A percentile compares a stretch with the other conserved stretches of the same genome.
phyloP scores from a whole-genome alignment of 2,329 filamentous ascomycete genomes.

The Dactylellina parvicollis region DNA sequence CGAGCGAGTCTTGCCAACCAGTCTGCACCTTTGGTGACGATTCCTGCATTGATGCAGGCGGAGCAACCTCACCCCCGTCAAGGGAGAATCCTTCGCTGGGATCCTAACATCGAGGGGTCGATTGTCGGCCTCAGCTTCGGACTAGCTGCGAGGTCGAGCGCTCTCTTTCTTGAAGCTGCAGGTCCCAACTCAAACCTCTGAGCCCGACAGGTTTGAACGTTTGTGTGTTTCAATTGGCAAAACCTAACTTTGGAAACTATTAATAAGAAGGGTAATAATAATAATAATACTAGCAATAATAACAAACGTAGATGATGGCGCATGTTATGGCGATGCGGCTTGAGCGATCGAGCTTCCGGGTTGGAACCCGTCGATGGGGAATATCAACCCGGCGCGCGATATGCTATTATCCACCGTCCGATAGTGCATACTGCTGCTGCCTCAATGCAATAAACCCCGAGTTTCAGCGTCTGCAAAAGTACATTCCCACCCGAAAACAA shows the following conservation, averaged over 20 bases:
- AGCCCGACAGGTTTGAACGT: neutral
- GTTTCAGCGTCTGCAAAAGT: constrained; percentile 26
- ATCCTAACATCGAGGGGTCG: neutral
- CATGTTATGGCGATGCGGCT: constrained; percentile 17
- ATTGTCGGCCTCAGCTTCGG: neutral
- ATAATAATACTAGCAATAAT: constrained; percentile 6
- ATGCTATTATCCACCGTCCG: neutral
- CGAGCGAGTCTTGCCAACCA: too few relatives aligned
- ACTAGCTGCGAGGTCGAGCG: neutral
- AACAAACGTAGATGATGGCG: neutral
- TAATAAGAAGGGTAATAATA: constrained; percentile 26
- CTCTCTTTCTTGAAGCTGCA: too few relatives aligned
- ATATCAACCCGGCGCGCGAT: too few relatives aligned
- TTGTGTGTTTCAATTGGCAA: constrained; percentile 18
- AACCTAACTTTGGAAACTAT: neutral
- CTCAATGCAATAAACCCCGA: neutral
- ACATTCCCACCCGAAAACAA: constrained; percentile 8
- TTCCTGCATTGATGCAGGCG: constrained; percentile 19
- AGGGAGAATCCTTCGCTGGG: constrained; percentile 16
- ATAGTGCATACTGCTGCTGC: neutral
- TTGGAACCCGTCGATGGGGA: too few relatives aligned
- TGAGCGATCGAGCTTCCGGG: too few relatives aligned
- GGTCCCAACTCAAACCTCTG: neutral
- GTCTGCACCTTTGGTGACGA: constrained; percentile 27
- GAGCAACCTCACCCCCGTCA: constrained; percentile 21